Evolutionary conservation across 2,329 filamentous ascomycete species (phyloP).

Genomic region (Colletotrichum nymphaeae): DNA sequence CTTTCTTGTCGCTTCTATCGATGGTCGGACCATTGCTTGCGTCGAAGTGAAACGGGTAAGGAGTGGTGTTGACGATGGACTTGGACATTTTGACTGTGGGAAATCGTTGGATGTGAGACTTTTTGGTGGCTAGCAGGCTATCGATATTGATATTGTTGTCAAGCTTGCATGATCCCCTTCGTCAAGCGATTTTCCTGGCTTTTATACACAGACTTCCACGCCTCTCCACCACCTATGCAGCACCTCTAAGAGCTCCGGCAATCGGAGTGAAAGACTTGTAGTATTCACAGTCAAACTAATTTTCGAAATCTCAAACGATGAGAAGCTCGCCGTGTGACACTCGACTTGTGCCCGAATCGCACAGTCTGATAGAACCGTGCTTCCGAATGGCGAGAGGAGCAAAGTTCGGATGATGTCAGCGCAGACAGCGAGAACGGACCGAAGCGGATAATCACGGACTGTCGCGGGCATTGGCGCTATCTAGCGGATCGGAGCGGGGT

Average conservation of each 20-base stretch:
- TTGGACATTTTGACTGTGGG: constrained; percentile 37
- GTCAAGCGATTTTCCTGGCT: neutral
- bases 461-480: neutral
- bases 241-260: neutral
- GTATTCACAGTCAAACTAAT: neutral
- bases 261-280: neutral
- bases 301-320: neutral
- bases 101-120: neutral
- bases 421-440: neutral
- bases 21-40: constrained; percentile 45
- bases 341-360: neutral
- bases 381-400: neutral
- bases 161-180: neutral
- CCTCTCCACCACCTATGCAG: neutral
- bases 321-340: neutral
- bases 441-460: neutral
- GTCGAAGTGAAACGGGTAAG: constrained; percentile 48
- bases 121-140: neutral
- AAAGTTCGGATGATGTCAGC: neutral
- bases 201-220: neutral
- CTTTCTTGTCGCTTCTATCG: neutral
- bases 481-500: neutral
- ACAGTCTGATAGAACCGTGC: neutral
- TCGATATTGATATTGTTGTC: neutral
- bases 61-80: constrained; percentile 36